These are phyloP conservation scores for Gossypium schwendimanii DNA, from an alignment of 441 rosid genomes.

Conservation along the genomic window DNA sequence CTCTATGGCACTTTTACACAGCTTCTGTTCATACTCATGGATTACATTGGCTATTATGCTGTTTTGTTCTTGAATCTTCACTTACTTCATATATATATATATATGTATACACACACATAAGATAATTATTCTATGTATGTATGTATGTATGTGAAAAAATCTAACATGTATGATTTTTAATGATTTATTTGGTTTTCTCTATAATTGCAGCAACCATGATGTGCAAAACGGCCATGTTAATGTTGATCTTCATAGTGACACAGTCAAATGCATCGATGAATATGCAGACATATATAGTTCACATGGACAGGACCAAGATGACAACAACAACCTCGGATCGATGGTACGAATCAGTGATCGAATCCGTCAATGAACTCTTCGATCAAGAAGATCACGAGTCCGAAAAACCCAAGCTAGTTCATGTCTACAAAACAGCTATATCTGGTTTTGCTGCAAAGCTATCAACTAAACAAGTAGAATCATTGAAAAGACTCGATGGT, in stretches of 20 bases:
- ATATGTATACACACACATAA: no score
- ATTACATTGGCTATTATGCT: neutral
- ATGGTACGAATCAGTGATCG: conserved; percentile 29
- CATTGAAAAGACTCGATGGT: conserved; percentile 42
- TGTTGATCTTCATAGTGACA: conserved; percentile 11
- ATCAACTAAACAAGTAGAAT: conserved; percentile 40
- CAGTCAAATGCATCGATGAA: conserved; percentile 22
- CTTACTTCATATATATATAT: no score
- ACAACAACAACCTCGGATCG: conserved; percentile 18
- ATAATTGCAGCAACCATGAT: conserved; percentile 25
- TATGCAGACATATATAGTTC: conserved; percentile 58
- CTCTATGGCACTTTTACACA: no score
- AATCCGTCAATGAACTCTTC: conserved; percentile 28
- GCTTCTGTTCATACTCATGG: no score
- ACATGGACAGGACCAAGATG: conserved; percentile 43
- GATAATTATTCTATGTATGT: no score
- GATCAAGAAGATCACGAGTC: conserved; percentile 17
- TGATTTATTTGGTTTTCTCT: neutral
- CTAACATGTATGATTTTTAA: neutral
- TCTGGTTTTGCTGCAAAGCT: conserved; percentile 72
- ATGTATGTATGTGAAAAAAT: neutral
- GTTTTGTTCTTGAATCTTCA: neutral
- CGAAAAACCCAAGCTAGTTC: conserved; percentile 37
- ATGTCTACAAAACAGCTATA: conserved; percentile 33
- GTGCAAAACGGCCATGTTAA: conserved; percentile 22